Percentiles rank a stretch among this genome's conserved stretches.
Evolutionary conservation across 2,329 filamentous ascomycete genomes (phyloP).

Genomic region (Tolypocladium capitatum): DNA sequence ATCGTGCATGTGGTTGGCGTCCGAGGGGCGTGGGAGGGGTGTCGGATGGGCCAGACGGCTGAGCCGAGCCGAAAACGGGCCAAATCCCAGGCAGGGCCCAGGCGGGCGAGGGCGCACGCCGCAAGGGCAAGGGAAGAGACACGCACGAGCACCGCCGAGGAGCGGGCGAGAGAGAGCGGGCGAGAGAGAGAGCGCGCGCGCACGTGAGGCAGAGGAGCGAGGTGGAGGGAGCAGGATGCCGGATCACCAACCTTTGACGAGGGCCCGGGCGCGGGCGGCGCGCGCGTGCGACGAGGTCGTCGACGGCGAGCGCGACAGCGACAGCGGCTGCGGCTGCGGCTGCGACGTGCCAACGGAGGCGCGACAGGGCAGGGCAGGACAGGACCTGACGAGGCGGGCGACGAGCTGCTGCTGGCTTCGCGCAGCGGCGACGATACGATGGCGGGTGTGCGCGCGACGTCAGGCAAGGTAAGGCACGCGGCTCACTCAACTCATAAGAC

Average conservation of each 20-base stretch:
- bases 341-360: neutral
- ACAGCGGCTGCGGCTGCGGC: neutral
- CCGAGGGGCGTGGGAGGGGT: constrained; percentile 14
- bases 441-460: neutral
- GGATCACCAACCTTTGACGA: constrained; percentile 4
- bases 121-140: neutral
- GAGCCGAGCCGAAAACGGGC: constrained; percentile 3
- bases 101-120: neutral
- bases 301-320: no score
- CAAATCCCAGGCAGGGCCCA: neutral
- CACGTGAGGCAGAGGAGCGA: neutral
- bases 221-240: neutral
- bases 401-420: neutral
- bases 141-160: neutral
- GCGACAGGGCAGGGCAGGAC: neutral
- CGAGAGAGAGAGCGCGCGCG: neutral
- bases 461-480: neutral
- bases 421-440: neutral
- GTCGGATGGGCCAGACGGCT: constrained; percentile 4
- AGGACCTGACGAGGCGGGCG: neutral
- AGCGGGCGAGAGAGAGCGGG: neutral
- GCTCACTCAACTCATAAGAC: neutral
- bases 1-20: constrained; percentile 38
- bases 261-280: constrained; percentile 4
- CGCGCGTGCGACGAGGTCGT: constrained; percentile 5